Conservation (phyloP, 2,329 filamentous ascomycete genomes). For the Coniochaeta prunicola region DNA sequence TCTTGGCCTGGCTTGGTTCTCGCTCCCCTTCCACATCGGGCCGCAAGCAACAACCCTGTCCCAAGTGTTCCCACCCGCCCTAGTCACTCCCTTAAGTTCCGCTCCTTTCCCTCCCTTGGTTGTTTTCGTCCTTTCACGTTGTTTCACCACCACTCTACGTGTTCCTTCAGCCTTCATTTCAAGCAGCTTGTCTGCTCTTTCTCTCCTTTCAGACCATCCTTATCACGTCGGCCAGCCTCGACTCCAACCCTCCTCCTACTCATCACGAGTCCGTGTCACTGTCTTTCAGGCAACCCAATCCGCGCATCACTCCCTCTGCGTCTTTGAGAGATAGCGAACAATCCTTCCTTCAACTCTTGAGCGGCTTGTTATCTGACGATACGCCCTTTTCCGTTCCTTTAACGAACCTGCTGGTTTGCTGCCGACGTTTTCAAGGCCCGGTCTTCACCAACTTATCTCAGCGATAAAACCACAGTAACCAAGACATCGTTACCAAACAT, state of each 20-base stretch:
- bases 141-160: neutral
- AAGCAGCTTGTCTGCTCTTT: conserved; percentile 1
- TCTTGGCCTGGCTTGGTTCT: neutral
- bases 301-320: conserved; percentile 33
- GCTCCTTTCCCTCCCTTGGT: neutral
- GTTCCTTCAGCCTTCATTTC: conserved; percentile 1
- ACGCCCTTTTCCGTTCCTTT: conserved; percentile 13
- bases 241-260: conserved; percentile 6
- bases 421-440: conserved; percentile 7
- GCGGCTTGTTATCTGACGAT: conserved; percentile 8
- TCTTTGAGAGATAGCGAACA: conserved; percentile 45
- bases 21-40: neutral
- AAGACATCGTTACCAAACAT: neutral
- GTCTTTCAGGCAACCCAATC: conserved; percentile 10
- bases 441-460: neutral
- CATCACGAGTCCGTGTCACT: conserved; percentile 7
- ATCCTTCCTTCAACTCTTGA: conserved; percentile 12
- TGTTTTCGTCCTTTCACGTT: neutral
- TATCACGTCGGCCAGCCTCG: conserved; percentile 11
- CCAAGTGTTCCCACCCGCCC: neutral
- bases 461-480: neutral
- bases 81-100: neutral
- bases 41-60: neutral
- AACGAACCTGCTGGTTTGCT: conserved; percentile 12
- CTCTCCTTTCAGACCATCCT: neutral